These are phyloP conservation scores for Kazachstania taianensis DNA, from an alignment of 805 yeast species.

Conservation along the genomic window DNA sequence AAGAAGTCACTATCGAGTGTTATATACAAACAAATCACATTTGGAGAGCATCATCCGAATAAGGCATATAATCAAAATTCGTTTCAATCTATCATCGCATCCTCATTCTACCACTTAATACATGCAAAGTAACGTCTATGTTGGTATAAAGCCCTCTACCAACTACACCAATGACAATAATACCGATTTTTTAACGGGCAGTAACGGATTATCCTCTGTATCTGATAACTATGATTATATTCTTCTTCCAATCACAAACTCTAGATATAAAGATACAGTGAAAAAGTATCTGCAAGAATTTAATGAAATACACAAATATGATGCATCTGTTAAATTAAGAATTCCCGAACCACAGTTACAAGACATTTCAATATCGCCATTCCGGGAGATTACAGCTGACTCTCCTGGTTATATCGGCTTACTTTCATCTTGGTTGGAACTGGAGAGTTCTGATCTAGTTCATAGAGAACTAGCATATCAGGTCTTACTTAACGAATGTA, in stretches of 20 bases:
- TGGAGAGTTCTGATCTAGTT: constrained; percentile 42
- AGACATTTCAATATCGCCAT: constrained; percentile 27
- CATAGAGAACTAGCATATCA: constrained; percentile 46
- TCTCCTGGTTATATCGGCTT: constrained; percentile 39
- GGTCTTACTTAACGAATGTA: constrained; percentile 48
- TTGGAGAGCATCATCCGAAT: too few species aligned
- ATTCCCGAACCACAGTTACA: constrained; percentile 27
- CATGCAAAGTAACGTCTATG: constrained; percentile 28
- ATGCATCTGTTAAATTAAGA: constrained; percentile 8
- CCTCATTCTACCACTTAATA: too few species aligned
- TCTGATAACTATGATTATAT: constrained; percentile 37
- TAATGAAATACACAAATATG: background rate
- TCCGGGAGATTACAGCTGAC: constrained; percentile 6
- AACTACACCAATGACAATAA: constrained; percentile 3
- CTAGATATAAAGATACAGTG: constrained; percentile 37
- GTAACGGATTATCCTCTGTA: background rate
- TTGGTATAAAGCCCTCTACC: constrained; percentile 35
- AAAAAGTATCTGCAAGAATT: background rate
- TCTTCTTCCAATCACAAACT: constrained; percentile 45
- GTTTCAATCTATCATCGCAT: too few species aligned
- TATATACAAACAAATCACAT: too few species aligned
- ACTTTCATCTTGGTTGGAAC: constrained; percentile 60
- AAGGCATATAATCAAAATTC: too few species aligned
- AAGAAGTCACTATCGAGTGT: too few species aligned
- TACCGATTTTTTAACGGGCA: background rate